Percentiles rank a stretch among this genome's conserved stretches.
Evolutionary conservation across 2,329 filamentous ascomycete genomes (phyloP).

Genomic region (Aspergillus brasiliensis): DNA sequence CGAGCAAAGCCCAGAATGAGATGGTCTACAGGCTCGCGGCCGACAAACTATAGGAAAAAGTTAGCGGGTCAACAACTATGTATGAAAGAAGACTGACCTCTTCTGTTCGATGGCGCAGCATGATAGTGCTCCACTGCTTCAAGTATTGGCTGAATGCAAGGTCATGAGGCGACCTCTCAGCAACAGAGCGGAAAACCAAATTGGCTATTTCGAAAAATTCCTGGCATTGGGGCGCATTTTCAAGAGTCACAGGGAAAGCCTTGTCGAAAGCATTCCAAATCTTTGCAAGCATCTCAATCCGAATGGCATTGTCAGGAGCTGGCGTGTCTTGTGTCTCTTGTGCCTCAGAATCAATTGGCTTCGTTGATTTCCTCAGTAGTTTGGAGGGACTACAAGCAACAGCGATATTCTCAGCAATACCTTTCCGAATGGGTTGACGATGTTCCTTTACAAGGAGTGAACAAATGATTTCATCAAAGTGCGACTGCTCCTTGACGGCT

Average conservation of each 20-base stretch:
- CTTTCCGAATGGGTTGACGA: conserved; percentile 41
- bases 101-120: conserved; percentile 46
- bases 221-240: conserved; percentile 42
- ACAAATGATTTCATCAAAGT: conserved; percentile 42
- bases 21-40: conserved; percentile 47
- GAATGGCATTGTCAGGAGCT: conserved; percentile 30
- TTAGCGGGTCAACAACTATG: conserved; percentile 22
- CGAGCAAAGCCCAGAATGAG: conserved; percentile 47
- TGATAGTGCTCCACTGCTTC: conserved; percentile 45
- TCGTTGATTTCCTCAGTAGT: conserved; percentile 30
- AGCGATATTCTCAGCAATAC: conserved; percentile 42
- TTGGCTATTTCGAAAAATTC: conserved; percentile 51
- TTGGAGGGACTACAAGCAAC: conserved; percentile 39
- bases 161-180: conserved; percentile 40
- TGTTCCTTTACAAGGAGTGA: conserved; percentile 49
- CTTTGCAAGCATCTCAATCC: conserved; percentile 44
- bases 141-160: conserved; percentile 45
- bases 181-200: conserved; percentile 46
- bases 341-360: conserved; percentile 18
- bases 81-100: conserved; percentile 36
- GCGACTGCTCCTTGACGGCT: conserved; percentile 41
- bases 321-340: conserved; percentile 13
- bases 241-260: conserved; percentile 42
- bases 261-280: conserved; percentile 49
- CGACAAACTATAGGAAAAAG: conserved; percentile 42